Evolutionary conservation across 495 filamentous ascomycete species (phyloP), one percentile per base, ranked within the genome.

Genomic region (Jackrogersella multiformis): DNA sequence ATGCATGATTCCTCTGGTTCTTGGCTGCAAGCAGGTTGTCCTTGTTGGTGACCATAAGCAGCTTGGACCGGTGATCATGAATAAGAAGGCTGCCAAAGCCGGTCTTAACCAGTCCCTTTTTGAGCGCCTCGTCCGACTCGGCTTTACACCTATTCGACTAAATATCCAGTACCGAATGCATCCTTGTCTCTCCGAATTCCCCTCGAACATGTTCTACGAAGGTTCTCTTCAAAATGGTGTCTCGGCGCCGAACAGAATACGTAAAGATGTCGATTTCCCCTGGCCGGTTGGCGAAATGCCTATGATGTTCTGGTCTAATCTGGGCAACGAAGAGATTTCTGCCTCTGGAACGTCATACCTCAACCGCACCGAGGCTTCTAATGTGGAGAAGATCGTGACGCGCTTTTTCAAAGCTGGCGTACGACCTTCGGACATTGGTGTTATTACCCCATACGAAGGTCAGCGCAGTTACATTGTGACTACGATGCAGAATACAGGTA

Each of bases 241-340:
- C 44, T 97, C 96, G 1, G 91, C 90, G 70, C 87, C 90, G 41
- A 90, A 96, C 74, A 87, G 95, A 61, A 84, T 97, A 55, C 90
- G 94, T 52, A 90, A 89, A 56, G 94, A 99, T 73, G 93, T 99
- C 21, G 95, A 99, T 73, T 99, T 99, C 78, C 95, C 95, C 2
- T 99, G 95, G 95, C 95, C 95, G 10, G 93, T 97, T 39, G 86
- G 82, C 48, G 96, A 98, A 68, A 89, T 88, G 60, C 95, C 95
- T 7, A 99, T 99, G 95, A 98, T 98, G 95, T 99, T 99, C 82
- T 99, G 95, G 95, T 96, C 94, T 6, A 98, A 98, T 74, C 81
- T 97, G 42, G 95, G 95, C 54, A 97, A 95, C 59, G 95, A 99
- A 74, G 95, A 99, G 76, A 98, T 99, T 55, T 96, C 93, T 41